A percentile compares a stretch with the other conserved stretches of the same genome.
These are phyloP conservation scores for Aspergillus ochraceoroseus DNA, from an alignment of 2,329 filamentous ascomycete species.

Conservation along the genomic window DNA sequence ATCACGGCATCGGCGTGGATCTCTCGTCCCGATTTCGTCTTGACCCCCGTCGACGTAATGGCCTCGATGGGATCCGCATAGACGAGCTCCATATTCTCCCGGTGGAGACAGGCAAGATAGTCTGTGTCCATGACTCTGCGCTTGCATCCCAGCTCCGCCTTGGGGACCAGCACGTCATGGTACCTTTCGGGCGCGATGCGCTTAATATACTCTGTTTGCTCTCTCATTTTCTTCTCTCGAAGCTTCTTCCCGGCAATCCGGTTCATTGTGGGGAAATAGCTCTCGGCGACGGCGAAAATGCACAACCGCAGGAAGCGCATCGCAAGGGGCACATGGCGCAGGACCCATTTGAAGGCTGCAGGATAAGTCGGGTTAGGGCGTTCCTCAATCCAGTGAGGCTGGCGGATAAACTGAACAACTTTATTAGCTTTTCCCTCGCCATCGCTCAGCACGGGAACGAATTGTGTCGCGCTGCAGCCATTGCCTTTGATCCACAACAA, in stretches of 20 bases:
- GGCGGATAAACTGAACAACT: constrained; percentile 48
- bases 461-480: constrained; percentile 48
- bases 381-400: constrained; percentile 49
- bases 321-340: constrained; percentile 45
- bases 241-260: constrained; percentile 24
- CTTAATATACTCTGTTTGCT: constrained; percentile 44
- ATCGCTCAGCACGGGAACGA: constrained; percentile 44
- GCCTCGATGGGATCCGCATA: constrained; percentile 39
- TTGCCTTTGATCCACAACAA: constrained; percentile 32
- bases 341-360: constrained; percentile 39
- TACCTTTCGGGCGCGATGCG: constrained; percentile 43
- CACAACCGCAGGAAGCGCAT: constrained; percentile 45
- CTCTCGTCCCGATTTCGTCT: constrained; percentile 37
- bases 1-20: constrained; percentile 47
- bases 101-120: constrained; percentile 44
- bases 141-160: constrained; percentile 48
- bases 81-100: constrained; percentile 42
- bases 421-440: constrained; percentile 35
- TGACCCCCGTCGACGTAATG: constrained; percentile 39
- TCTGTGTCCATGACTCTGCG: constrained; percentile 47
- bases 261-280: constrained; percentile 43
- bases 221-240: constrained; percentile 35
- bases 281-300: constrained; percentile 45
- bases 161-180: constrained; percentile 43
- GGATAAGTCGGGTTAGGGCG: constrained; percentile 44